Evolutionary conservation across 441 rosid genomes (phyloP).

Genomic region (Omphalea diandra): DNA sequence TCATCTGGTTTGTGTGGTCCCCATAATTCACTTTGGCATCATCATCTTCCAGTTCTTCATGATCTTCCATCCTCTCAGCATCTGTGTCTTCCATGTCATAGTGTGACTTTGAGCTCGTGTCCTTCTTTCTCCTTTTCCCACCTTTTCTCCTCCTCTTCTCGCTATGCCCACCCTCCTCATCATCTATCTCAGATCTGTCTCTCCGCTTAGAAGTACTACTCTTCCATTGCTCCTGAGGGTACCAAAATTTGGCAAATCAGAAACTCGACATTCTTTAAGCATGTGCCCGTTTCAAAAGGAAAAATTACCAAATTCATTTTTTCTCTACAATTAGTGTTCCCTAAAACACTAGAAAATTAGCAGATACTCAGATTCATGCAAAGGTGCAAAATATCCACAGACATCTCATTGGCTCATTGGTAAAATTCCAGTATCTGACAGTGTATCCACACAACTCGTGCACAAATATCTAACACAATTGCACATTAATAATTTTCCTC

Average conservation of each 20-base stretch:
- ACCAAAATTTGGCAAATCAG: slow-evolving; percentile 18
- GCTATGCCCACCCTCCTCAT: slow-evolving; percentile 79
- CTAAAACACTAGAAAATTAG: not conserved
- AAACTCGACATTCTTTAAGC: not conserved
- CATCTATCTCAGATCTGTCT: slow-evolving; percentile 82
- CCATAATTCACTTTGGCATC: slow-evolving; percentile 53
- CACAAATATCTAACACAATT: not conserved
- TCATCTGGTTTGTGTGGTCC: slow-evolving; percentile 40
- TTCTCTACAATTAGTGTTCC: not conserved
- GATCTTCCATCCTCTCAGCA: slow-evolving; percentile 64
- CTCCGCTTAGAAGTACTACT: slow-evolving; percentile 74
- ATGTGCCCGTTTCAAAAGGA: not conserved
- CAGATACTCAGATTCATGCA: not conserved
- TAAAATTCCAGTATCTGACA: not conserved
- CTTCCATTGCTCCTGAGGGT: slow-evolving; percentile 96
- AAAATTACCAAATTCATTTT: not conserved
- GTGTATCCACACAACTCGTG: not conserved
- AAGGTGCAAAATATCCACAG: slow-evolving; percentile 1
- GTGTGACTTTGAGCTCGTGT: slow-evolving; percentile 68
- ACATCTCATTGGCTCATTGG: not conserved
- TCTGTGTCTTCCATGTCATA: slow-evolving; percentile 80
- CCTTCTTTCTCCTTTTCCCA: slow-evolving; percentile 95
- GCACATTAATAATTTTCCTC: not conserved
- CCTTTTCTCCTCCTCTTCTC: slow-evolving; percentile 93
- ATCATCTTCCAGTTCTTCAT: slow-evolving; percentile 73